Conservation (phyloP, 73 alveolate genomes). For the Tetrahymena thermophila region DNA sequence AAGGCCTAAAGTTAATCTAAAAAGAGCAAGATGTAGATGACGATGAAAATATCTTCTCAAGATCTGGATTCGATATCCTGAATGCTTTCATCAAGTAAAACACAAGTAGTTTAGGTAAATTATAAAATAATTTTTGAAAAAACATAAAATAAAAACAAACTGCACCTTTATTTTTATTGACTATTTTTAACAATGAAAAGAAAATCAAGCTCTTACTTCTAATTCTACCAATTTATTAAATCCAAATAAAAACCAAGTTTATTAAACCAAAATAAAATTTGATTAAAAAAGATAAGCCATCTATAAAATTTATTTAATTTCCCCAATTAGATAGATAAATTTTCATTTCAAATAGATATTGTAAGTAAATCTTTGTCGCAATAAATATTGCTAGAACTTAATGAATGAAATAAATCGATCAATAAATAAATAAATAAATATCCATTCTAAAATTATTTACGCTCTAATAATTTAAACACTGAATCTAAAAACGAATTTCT, state of each 20-base stretch:
- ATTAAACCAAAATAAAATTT: not conserved
- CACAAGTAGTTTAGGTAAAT: not conserved
- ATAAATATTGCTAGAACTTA: not conserved
- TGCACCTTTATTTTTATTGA: not conserved
- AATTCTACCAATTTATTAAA: not conserved
- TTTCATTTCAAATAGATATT: not conserved
- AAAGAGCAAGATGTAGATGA: constrained; percentile 6
- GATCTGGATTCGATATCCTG: constrained; percentile 14
- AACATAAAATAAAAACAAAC: not conserved
- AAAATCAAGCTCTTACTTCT: not conserved
- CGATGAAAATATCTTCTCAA: constrained; percentile 14
- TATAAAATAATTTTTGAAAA: not conserved
- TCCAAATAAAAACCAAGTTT: not conserved
- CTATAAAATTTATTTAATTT: not conserved
- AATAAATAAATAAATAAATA: no score
- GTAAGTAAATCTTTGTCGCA: not conserved
- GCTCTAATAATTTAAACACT: no score
- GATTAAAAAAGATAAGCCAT: not conserved
- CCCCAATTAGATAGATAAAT: not conserved
- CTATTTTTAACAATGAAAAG: not conserved
- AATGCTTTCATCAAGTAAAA: not conserved
- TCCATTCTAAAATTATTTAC: no score
- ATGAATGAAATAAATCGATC: not conserved
- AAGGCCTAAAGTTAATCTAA: not conserved
- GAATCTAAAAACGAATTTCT: no score